Conservation (phyloP, 2,329 filamentous ascomycete genomes). For the Orbilia oligospora region DNA sequence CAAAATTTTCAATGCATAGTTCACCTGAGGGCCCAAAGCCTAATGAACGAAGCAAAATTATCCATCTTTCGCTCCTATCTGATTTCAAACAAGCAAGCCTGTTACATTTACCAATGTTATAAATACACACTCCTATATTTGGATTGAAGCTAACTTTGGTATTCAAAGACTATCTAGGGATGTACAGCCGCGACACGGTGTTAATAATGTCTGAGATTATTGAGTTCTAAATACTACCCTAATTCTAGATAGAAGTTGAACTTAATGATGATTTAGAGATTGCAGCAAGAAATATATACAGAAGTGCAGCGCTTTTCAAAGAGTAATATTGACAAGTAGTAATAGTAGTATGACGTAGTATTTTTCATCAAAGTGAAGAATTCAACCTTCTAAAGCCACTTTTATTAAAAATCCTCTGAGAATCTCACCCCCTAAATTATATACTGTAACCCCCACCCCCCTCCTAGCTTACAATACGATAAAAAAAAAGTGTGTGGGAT, state of each 20-base stretch:
- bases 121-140: not conserved
- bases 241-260: not conserved
- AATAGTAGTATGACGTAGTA: conserved; percentile 38
- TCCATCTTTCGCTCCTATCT: conserved; percentile 61
- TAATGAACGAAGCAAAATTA: conserved; percentile 60
- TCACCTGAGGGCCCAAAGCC: conserved; percentile 56
- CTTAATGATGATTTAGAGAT: not conserved
- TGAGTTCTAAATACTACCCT: not conserved
- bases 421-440: conserved; percentile 17
- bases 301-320: conserved; percentile 36
- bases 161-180: conserved; percentile 7
- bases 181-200: too few species aligned
- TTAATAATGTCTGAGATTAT: not conserved
- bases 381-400: conserved; percentile 18
- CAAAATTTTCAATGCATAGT: conserved; percentile 60
- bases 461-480: conserved; percentile 33
- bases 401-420: conserved; percentile 7
- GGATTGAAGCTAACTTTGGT: conserved; percentile 11
- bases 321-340: conserved; percentile 26
- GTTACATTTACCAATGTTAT: not conserved
- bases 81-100: conserved; percentile 10
- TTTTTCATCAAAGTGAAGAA: conserved; percentile 28
- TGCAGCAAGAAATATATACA: conserved; percentile 51
- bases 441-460: conserved; percentile 9
- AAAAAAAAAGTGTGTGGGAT: conserved; percentile 14